A percentile compares a stretch with the other conserved stretches of the same genome.
phyloP scores from a whole-genome alignment of 2,329 filamentous ascomycete genomes.

The Epichloe amarillans region DNA sequence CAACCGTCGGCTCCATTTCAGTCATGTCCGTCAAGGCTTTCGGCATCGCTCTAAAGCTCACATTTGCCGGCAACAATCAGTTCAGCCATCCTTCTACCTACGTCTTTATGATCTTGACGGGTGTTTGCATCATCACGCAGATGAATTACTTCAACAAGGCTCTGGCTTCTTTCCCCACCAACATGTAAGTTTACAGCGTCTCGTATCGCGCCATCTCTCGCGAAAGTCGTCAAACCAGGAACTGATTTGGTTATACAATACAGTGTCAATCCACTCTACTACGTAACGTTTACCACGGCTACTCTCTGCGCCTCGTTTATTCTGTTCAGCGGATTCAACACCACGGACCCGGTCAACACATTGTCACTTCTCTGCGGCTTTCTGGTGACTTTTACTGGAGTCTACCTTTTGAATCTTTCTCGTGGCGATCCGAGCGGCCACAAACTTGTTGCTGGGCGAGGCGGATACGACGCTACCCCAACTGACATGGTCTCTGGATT shows the following conservation, averaged over 20 bases:
- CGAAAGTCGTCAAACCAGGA: background rate
- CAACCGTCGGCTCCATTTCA: constrained; percentile 88
- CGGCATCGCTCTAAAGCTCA: constrained; percentile 92
- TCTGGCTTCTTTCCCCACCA: constrained; percentile 88
- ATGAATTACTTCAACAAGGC: constrained; percentile 99
- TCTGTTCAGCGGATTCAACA: constrained; percentile 92
- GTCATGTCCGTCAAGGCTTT: constrained; percentile 99
- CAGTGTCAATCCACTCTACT: constrained; percentile 92
- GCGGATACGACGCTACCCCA: constrained; percentile 64
- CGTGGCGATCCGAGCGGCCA: constrained; percentile 77
- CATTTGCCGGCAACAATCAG: constrained; percentile 85
- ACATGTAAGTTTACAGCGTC: constrained; percentile 55
- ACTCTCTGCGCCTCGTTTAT: constrained; percentile 93
- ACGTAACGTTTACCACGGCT: constrained; percentile 92
- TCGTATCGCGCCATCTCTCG: background rate
- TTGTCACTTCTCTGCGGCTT: constrained; percentile 88
- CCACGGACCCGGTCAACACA: constrained; percentile 79
- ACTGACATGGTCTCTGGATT: constrained; percentile 84
- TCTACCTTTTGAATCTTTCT: constrained; percentile 93
- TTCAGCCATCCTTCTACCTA: constrained; percentile 93
- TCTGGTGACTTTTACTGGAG: constrained; percentile 85
- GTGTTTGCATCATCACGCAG: constrained; percentile 90
- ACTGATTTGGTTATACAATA: constrained; percentile 5
- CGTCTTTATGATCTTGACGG: constrained; percentile 87
- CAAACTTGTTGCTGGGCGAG: constrained; percentile 45